Evolutionary conservation across 2,329 filamentous ascomycete genomes (phyloP).

Genomic region (Lizonia empirigonia): DNA sequence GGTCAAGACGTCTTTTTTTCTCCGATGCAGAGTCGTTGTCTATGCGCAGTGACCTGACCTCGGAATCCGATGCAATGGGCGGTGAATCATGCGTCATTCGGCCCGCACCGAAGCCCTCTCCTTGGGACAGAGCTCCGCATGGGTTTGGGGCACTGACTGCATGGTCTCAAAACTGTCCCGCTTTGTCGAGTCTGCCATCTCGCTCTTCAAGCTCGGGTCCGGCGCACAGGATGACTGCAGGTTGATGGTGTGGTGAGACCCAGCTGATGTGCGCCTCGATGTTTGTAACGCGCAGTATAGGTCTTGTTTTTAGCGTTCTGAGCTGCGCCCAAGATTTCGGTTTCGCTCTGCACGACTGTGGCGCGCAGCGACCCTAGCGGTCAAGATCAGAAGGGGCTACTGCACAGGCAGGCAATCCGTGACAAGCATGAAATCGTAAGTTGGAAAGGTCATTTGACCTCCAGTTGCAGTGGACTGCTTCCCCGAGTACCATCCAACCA

Average conservation of each 20-base stretch:
- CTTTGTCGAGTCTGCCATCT: not conserved
- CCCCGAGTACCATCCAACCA: too few relatives aligned
- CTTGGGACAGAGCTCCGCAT: conserved; percentile 7
- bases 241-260: not conserved
- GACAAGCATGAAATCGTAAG: not conserved
- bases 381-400: not conserved
- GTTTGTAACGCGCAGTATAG: too few relatives aligned
- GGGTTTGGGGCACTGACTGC: not conserved
- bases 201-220: not conserved
- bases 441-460: not conserved
- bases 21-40: conserved; percentile 6
- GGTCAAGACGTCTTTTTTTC: conserved; percentile 2
- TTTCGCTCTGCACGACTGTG: not conserved
- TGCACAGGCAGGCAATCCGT: not conserved
- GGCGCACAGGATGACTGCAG: not conserved
- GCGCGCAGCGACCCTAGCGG: not conserved
- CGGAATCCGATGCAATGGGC: conserved; percentile 19
- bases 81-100: conserved; percentile 12
- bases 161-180: not conserved
- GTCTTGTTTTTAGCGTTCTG: not conserved
- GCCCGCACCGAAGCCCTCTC: conserved; percentile 15
- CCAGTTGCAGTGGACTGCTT: not conserved
- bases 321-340: not conserved
- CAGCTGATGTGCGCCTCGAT: not conserved
- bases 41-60: conserved; percentile 2